Evolutionary conservation across 2,329 filamentous ascomycete genomes (phyloP), one percentile per base, ranked within the genome.

Genomic region (Paramyrothecium sp.): DNA sequence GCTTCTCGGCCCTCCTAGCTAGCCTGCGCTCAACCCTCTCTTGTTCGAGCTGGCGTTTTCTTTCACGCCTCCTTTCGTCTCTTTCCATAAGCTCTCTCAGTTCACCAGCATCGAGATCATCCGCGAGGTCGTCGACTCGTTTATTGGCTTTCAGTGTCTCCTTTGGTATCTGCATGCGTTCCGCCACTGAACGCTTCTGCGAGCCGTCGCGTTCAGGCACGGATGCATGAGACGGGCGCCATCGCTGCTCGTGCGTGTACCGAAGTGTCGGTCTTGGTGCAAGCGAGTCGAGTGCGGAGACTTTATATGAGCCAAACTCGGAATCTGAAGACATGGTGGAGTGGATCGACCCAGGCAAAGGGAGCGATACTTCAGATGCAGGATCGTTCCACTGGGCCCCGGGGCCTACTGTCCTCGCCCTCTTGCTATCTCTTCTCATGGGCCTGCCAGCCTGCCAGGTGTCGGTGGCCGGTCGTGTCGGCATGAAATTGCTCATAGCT

Each of bases 41-140:
- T 60, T 87, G 84, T 21, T 94, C 89, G 41, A 81, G 81, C 57
- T 83, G 79, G 54, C 82, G 84, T 73, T 90, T 93, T 69, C 87
- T 86, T 63, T 97, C 91, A 62, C 84, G 86, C 57, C 95, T 84
- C 66, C 93, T 85, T 63, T 88, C 83, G 68, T 99, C 95, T 58
- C 95, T 82, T 66, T 99, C 95, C 84, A 99, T 89, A 30, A 98
- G 80, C 69, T 96, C 90, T 58, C 94, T 85, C 44, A 99, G 73
- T 64, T 92, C 93, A 54, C 89, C 86, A 3, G 95, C 90, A 73
- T 92, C 91, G 55, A 99, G 80, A 58, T 91, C 89, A 69, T 98
- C 90, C 21, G 92, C 95, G 49, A 98, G 75, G 73, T 90, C 76
- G 75, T 91, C 75, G 69, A 90, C 74, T 67, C 85, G 75, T 74